Evolutionary conservation across 2,329 filamentous ascomycete species (phyloP).

Genomic region (Emmonsia crescens): DNA sequence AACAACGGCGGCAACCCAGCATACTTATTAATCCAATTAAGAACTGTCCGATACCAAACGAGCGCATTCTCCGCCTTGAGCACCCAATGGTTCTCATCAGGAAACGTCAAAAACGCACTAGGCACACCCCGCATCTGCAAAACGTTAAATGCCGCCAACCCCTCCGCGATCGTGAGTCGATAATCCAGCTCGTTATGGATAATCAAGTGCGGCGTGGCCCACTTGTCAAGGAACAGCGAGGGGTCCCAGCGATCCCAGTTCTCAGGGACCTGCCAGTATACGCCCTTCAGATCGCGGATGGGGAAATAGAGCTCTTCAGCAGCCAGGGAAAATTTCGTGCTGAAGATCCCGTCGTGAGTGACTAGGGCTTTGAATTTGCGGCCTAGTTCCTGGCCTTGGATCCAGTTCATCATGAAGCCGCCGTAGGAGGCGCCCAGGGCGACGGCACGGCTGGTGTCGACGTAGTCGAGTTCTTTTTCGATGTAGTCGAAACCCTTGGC

Average conservation of each 20-base stretch:
- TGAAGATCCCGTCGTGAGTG: slow-evolving; percentile 42
- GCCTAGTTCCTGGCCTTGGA: slow-evolving; percentile 44
- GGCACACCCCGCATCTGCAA: slow-evolving; percentile 64
- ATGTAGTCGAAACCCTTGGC: slow-evolving; percentile 45
- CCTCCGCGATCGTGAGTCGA: slow-evolving; percentile 73
- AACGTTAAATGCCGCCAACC: slow-evolving; percentile 74
- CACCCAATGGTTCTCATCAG: slow-evolving; percentile 74
- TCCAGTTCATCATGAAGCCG: slow-evolving; percentile 52
- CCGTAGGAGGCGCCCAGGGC: slow-evolving; percentile 46
- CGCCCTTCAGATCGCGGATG: slow-evolving; percentile 41
- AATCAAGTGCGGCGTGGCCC: slow-evolving; percentile 78
- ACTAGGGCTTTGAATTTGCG: slow-evolving; percentile 49
- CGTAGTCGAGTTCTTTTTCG: slow-evolving; percentile 38
- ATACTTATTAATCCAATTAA: slow-evolving; percentile 61
- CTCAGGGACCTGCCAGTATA: slow-evolving; percentile 40
- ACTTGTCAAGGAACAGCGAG: slow-evolving; percentile 48
- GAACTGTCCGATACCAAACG: slow-evolving; percentile 77
- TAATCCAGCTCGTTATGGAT: slow-evolving; percentile 91
- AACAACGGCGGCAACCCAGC: slow-evolving; percentile 35
- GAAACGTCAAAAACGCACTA: slow-evolving; percentile 70
- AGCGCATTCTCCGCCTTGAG: slow-evolving; percentile 84
- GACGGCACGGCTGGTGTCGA: slow-evolving; percentile 45
- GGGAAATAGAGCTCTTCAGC: slow-evolving; percentile 48
- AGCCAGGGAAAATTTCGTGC: slow-evolving; percentile 33
- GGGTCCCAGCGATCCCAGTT: slow-evolving; percentile 51